A percentile compares a stretch with the other conserved stretches of the same genome.
phyloP scores from a whole-genome alignment of 164 flowering plant genomes.

The Amborella trichopoda region DNA sequence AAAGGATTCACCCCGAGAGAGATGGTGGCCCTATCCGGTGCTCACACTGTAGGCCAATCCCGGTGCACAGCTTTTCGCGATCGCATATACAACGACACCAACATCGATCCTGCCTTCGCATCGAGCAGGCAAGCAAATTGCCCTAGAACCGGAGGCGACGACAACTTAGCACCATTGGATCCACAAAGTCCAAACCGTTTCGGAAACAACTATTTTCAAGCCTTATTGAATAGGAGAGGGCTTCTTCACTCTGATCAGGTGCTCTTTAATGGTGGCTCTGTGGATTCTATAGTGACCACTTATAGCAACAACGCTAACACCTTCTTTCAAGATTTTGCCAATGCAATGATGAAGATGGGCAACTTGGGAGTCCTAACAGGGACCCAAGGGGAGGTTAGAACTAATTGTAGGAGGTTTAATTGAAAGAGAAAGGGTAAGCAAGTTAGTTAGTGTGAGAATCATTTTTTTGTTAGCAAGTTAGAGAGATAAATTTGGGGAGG shows the following conservation, averaged over 20 bases:
- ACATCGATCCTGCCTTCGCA: constrained; percentile 24
- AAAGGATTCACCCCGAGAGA: constrained; percentile 24
- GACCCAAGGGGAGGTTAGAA: constrained; percentile 14
- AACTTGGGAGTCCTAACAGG: constrained; percentile 17
- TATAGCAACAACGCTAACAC: constrained; percentile 5
- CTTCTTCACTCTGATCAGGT: constrained; percentile 29
- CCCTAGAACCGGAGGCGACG: constrained; percentile 10
- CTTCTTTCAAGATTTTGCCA: constrained; percentile 17
- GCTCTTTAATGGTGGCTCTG: constrained; percentile 14
- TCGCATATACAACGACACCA: constrained; percentile 24
- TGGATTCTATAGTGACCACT: constrained; percentile 10
- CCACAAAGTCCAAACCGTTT: constrained; percentile 18
- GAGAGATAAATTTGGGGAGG: no score
- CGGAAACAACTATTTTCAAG: constrained; percentile 18
- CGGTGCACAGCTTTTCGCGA: constrained; percentile 15
- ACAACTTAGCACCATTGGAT: constrained; percentile 23
- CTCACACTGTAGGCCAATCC: constrained; percentile 31
- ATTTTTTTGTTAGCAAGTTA: no score
- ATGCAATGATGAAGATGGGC: constrained; percentile 24
- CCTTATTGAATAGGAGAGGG: constrained; percentile 15
- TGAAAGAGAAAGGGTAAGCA: no score
- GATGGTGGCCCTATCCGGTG: constrained; percentile 39
- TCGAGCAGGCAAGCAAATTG: constrained; percentile 12
- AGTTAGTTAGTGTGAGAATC: no score
- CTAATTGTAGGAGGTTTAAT: constrained; percentile 9